Base-by-base conservation (phyloP, 2,329 filamentous ascomycete species). In the Falciphora oryzae region DNA sequence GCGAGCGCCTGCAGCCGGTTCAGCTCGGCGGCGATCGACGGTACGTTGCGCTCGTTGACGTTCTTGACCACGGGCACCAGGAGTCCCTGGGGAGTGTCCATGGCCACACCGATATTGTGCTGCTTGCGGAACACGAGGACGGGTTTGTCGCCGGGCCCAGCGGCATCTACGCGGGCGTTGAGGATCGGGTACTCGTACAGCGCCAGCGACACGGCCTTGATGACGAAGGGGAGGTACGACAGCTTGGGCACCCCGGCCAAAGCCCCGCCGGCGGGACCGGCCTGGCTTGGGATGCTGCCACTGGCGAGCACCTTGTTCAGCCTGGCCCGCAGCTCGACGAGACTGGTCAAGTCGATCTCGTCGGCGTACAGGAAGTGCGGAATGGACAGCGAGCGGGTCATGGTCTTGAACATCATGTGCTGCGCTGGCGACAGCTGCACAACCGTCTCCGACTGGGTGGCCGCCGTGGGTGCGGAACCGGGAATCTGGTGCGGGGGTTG, bases 341-440 rank as follows among this genome's bases (percentile, higher is more conserved):
- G 84, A 56, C 84, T 81, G 58, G 90, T 89, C 75, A 97, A 89
- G 78, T 96, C 90, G 62, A 97, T 82, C 73, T 94, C 91, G 76
- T 97, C 93, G 56, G 92, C 90, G 79, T 96, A 99, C 66, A 98
- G 86, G 78, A 99, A 97, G 77, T 98, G 95, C 0, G 95, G 95
- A 71, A 97, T 98, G 62, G 78, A 86, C 68, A 99, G 84, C 2
- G 94, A 97, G 65, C 88, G 88, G 18, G 94, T 97, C 95, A 99
- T 99, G 66, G 88, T 85, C 80, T 96, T 97, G 87, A 97, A 98
- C 95, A 99, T 99, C 73, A 92, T 90, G 53, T 85, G 83, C 78
- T 98, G 94, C 18, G 91, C 90, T 53, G 88, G 89, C 16, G 91
- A 91, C 67, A 99, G 81, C 65, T 85, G 80, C 38, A 89, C 82